Evolutionary conservation across 2,329 filamentous ascomycete species (phyloP).

Genomic region (Trichophyton mentagrophytes): DNA sequence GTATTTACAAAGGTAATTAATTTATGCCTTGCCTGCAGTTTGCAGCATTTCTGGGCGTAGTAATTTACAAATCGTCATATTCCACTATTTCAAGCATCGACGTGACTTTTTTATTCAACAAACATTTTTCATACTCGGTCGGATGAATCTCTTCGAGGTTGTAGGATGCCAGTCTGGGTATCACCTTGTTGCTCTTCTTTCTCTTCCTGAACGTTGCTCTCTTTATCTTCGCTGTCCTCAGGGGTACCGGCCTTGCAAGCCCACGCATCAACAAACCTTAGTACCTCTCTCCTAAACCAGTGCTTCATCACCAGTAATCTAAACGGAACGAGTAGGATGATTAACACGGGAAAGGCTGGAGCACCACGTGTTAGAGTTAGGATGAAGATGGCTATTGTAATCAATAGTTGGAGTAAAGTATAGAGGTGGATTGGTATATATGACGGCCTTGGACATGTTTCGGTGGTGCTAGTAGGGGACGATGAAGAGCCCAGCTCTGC

Average conservation of each 20-base stretch:
- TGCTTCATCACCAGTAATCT: conserved; percentile 48
- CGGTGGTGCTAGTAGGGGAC: background rate
- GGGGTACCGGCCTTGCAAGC: conserved; percentile 42
- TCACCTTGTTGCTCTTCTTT: background rate
- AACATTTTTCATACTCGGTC: background rate
- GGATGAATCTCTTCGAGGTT: background rate
- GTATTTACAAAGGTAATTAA: background rate
- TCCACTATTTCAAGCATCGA: background rate
- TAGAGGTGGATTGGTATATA: conserved; percentile 48
- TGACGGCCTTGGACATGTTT: conserved; percentile 16
- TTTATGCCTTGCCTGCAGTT: background rate
- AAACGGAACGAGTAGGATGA: conserved; percentile 52
- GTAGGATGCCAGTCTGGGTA: background rate
- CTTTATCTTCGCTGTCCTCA: conserved; percentile 35
- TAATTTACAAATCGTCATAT: too few relatives aligned
- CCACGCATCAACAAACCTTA: conserved; percentile 40
- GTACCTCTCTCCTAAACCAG: conserved; percentile 47
- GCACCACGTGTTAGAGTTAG: conserved; percentile 51
- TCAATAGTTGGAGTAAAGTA: conserved; percentile 45
- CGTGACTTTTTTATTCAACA: too few relatives aligned
- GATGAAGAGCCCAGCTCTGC: conserved; percentile 6
- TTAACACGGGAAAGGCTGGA: conserved; percentile 51
- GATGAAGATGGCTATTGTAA: conserved; percentile 50
- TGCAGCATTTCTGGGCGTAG: background rate
- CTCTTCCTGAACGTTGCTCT: conserved; percentile 7